These are phyloP conservation scores for Aspergillus ochraceus DNA, from an alignment of 2,329 filamentous ascomycete species.

Conservation along the genomic window DNA sequence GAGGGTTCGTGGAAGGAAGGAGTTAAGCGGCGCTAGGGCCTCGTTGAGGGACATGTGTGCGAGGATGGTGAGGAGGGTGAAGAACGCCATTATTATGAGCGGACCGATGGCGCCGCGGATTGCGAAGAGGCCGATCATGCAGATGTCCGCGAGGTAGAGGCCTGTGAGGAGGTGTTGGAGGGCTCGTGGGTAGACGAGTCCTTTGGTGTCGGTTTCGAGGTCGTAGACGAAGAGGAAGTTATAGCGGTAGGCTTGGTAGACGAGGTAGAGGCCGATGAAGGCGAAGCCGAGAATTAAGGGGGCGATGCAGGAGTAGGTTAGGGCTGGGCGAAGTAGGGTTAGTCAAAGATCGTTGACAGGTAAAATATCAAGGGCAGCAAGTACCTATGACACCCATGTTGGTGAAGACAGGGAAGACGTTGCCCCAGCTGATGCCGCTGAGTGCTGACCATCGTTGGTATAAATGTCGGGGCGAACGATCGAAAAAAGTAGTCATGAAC, in stretches of 20 bases:
- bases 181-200: conserved; percentile 81
- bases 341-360: neutral
- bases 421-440: conserved; percentile 79
- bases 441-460: conserved; percentile 74
- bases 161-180: conserved; percentile 82
- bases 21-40: conserved; percentile 47
- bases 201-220: conserved; percentile 79
- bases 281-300: conserved; percentile 82
- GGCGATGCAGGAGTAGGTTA: conserved; percentile 84
- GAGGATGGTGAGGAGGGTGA: conserved; percentile 71
- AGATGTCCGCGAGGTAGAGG: conserved; percentile 79
- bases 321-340: conserved; percentile 51
- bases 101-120: conserved; percentile 65
- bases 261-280: conserved; percentile 71
- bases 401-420: conserved; percentile 72
- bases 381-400: conserved; percentile 79
- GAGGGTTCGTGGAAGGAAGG: conserved; percentile 71
- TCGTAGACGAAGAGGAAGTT: conserved; percentile 86
- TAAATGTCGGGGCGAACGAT: conserved; percentile 69
- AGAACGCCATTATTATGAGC: conserved; percentile 72
- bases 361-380: conserved; percentile 24
- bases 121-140: conserved; percentile 81
- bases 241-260: conserved; percentile 87
- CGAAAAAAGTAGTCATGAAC: conserved; percentile 70
- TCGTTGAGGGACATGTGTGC: conserved; percentile 63